Evolutionary conservation across 805 yeast genomes (phyloP).

Genomic region (Wickerhamomyces strasburgensis): DNA sequence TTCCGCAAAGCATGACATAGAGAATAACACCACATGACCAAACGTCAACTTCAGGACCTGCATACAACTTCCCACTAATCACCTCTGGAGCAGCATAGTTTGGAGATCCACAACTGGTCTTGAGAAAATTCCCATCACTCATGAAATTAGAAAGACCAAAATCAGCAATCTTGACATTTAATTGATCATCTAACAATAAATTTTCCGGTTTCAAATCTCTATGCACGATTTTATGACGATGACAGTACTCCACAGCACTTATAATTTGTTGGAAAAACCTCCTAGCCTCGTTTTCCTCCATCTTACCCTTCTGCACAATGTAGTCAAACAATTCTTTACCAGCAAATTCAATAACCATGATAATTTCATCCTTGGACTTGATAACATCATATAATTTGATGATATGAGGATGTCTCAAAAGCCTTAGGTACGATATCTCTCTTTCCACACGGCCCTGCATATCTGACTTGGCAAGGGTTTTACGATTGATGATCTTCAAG

Average conservation of each 20-base stretch:
- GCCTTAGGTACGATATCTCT: conserved; percentile 82
- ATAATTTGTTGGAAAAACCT: conserved; percentile 94
- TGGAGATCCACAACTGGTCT: conserved; percentile 94
- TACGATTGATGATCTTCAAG: conserved; percentile 84
- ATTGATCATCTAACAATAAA: conserved; percentile 77
- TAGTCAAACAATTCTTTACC: conserved; percentile 95
- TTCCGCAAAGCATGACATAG: conserved; percentile 93
- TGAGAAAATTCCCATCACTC: conserved; percentile 96
- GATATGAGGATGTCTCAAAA: conserved; percentile 92
- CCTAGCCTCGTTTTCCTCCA: conserved; percentile 89
- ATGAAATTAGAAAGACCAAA: conserved; percentile 91
- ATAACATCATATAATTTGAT: conserved; percentile 94
- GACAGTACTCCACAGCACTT: conserved; percentile 95
- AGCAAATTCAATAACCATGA: conserved; percentile 96
- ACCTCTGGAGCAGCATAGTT: conserved; percentile 98
- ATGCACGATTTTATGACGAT: conserved; percentile 92
- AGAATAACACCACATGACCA: conserved; percentile 84
- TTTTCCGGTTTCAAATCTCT: conserved; percentile 96
- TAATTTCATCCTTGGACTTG: conserved; percentile 90
- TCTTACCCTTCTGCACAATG: conserved; percentile 87
- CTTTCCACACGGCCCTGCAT: conserved; percentile 97
- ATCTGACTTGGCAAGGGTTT: conserved; percentile 87
- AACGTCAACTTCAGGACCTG: conserved; percentile 87
- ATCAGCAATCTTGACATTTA: conserved; percentile 94
- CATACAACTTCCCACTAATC: conserved; percentile 87